These are phyloP conservation scores for Bathelium albidoporum DNA, from an alignment of 495 filamentous ascomycete species.

Conservation along the genomic window DNA sequence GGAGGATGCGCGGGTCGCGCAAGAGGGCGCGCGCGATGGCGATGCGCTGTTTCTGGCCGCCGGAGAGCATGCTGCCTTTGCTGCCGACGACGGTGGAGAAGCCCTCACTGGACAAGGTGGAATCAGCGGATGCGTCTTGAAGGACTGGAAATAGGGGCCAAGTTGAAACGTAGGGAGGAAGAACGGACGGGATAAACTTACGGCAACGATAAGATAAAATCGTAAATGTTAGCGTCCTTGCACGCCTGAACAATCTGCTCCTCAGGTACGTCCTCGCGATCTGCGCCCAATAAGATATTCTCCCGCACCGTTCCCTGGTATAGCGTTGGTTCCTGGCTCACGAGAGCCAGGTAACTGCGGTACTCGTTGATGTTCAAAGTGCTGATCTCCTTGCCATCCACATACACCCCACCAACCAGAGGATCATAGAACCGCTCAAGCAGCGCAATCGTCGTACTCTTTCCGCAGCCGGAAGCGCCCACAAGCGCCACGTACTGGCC, in stretches of 20 bases:
- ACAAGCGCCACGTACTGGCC: constrained; percentile 52
- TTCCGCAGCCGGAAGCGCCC: constrained; percentile 51
- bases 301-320: constrained; percentile 80
- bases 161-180: neutral
- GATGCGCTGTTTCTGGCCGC: constrained; percentile 35
- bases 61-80: constrained; percentile 31
- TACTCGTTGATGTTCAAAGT: constrained; percentile 69
- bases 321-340: constrained; percentile 77
- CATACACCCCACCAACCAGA: constrained; percentile 55
- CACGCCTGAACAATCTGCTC: constrained; percentile 63
- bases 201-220: constrained; percentile 68
- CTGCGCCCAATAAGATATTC: constrained; percentile 65
- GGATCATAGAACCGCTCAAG: constrained; percentile 61
- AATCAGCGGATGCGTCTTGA: too few relatives aligned
- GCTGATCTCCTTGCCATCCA: constrained; percentile 67
- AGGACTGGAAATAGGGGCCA: neutral
- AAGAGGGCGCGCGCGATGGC: constrained; percentile 40
- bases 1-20: constrained; percentile 67
- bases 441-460: constrained; percentile 50
- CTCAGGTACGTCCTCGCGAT: constrained; percentile 53
- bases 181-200: constrained; percentile 6
- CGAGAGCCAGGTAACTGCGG: constrained; percentile 63
- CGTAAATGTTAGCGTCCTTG: constrained; percentile 83
- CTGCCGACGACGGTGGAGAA: constrained; percentile 32
- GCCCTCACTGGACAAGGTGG: too few relatives aligned